Evolutionary conservation across 1,284 basidiomycete species (phyloP), one percentile per base, ranked within the genome.

Genomic region (Lentinus polychrous): DNA sequence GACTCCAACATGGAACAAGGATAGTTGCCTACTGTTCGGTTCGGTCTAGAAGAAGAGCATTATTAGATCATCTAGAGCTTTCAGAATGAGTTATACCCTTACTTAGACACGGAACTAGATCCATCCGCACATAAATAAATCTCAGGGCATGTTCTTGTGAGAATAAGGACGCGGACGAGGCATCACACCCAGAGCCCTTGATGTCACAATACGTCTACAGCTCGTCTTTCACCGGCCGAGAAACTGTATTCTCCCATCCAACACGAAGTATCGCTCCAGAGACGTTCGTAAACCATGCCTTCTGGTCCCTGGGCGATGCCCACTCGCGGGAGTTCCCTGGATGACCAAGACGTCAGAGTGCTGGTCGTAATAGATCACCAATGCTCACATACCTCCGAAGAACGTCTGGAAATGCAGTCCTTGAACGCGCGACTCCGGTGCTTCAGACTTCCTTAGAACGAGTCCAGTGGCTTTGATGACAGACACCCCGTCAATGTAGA

Each of bases 361-460:
- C 7, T 15, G 24, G 18, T 18, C 12, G 36, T 11, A 18, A 35
- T 11, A 12, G 12, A 31, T 42, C 2, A 41, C 14, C 4, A 14
- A 37, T 34, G n/a, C n/a, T 17, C 8, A 59, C 69, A 35, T 51
- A 80, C 81, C 81, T 50, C 83, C 84, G 51, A 88, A 89, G 69
- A 88, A 89, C 1, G 83, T 87, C 64, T 86, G 77, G 46, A 83
- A 79, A 58, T 83, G 81, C 58, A 79, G 70, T 3, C 81, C 81
- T 44, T 75, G 75, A 38, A 83, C 71, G 39, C 60, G 66, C 1
- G 71, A 68, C 2, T 65, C 64, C 1, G 65, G 57, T 0, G 54
- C 52, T 10, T 55, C 54, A 1, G 68, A 64, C 1, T 72, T 67
- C 10, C 79, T 70, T 0, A 81, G 55, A 1, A 66, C 59, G 0